A percentile compares a stretch with the other conserved stretches of the same genome.
These are phyloP conservation scores for Claviceps purpurea DNA, from an alignment of 2,329 filamentous ascomycete species.

Conservation along the genomic window DNA sequence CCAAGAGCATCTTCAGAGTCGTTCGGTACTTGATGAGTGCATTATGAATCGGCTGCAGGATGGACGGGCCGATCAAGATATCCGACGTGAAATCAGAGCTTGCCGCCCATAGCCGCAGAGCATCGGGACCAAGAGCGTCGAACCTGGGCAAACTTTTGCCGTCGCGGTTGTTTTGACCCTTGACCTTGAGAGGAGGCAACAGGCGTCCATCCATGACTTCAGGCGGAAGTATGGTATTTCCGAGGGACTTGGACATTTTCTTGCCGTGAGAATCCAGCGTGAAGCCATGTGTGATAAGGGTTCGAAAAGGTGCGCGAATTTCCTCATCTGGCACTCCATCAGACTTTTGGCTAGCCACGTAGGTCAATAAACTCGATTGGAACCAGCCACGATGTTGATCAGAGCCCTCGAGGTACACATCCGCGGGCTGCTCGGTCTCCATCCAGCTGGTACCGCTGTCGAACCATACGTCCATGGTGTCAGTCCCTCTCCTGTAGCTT, in stretches of 20 bases:
- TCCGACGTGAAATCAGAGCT: conserved; percentile 86
- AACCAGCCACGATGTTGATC: conserved; percentile 99
- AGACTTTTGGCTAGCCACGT: conserved; percentile 50
- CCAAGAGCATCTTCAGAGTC: conserved; percentile 82
- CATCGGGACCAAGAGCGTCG: conserved; percentile 73
- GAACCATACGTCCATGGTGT: conserved; percentile 99
- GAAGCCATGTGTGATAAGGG: conserved; percentile 90
- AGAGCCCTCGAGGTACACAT: conserved; percentile 86
- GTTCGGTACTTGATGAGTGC: conserved; percentile 76
- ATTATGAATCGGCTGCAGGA: conserved; percentile 64
- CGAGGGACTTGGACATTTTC: conserved; percentile 97
- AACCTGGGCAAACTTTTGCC: conserved; percentile 23
- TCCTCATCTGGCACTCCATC: conserved; percentile 15
- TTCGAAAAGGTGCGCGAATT: conserved; percentile 58
- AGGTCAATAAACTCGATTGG: conserved; percentile 85
- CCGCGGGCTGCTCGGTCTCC: conserved; percentile 44
- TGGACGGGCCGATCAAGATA: conserved; percentile 64
- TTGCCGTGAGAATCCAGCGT: conserved; percentile 79
- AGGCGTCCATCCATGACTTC: conserved; percentile 79
- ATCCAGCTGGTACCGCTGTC: conserved; percentile 95
- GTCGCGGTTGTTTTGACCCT: conserved; percentile 30
- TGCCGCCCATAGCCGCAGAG: conserved; percentile 79
- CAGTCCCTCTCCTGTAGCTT: conserved; percentile 60
- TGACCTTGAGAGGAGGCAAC: conserved; percentile 53
- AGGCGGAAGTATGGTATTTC: conserved; percentile 69